phyloP scores from a whole-genome alignment of 352 stramenopile species.

The Phytophthora nicotianae region DNA sequence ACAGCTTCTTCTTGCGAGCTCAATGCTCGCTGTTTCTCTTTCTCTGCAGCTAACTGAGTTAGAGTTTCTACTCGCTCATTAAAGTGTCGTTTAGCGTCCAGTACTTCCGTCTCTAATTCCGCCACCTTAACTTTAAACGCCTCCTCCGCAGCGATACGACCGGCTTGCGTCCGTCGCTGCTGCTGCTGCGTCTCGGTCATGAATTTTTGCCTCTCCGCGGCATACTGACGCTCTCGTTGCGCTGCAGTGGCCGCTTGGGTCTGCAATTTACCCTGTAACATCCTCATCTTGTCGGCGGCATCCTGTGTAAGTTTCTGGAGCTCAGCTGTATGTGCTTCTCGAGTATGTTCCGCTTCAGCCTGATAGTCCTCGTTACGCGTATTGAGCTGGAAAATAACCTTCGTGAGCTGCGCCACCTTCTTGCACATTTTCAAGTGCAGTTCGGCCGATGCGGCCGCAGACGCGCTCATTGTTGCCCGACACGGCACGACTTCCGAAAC shows the following conservation, averaged over 20 bases:
- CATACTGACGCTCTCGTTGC: constrained; percentile 38
- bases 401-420: constrained; percentile 94
- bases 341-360: constrained; percentile 58
- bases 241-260: constrained; percentile 33
- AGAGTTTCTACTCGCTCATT: constrained; percentile 50
- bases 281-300: constrained; percentile 53
- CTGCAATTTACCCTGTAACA: constrained; percentile 49
- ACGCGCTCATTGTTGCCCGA: constrained; percentile 16
- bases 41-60: constrained; percentile 10
- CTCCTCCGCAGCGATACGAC: constrained; percentile 24
- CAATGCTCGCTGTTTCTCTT: constrained; percentile 33
- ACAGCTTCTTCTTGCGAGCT: constrained; percentile 21
- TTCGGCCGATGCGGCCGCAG: constrained; percentile 40
- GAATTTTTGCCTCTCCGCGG: constrained; percentile 21
- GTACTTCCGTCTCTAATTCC: constrained; percentile 51
- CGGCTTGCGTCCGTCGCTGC: constrained; percentile 40
- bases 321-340: constrained; percentile 43
- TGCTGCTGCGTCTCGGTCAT: constrained; percentile 22
- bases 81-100: constrained; percentile 42
- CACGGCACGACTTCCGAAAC: constrained; percentile 12
- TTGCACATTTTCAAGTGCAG: constrained; percentile 95
- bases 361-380: constrained; percentile 93
- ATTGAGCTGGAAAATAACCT: constrained; percentile 95
- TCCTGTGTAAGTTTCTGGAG: constrained; percentile 59
- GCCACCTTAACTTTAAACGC: constrained; percentile 54